Percentiles rank a stretch among this genome's conserved stretches.
Evolutionary conservation across 495 filamentous ascomycete genomes (phyloP).

Genomic region (Aspergillus biplanus): DNA sequence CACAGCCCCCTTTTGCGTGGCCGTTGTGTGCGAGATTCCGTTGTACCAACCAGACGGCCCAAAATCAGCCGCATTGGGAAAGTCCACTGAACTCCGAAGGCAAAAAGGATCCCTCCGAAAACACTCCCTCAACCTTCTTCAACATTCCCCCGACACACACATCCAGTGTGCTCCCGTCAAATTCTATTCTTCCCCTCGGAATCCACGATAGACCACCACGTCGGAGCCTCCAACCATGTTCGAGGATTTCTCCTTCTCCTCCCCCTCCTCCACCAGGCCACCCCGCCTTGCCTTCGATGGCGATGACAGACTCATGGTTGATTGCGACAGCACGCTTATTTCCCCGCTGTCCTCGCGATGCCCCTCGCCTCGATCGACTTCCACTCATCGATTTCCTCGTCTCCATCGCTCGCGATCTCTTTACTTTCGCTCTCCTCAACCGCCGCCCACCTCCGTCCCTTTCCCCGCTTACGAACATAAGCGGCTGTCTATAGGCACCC

Average conservation of each 20-base stretch:
- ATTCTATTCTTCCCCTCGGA: background rate
- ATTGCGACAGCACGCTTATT: constrained; percentile 44
- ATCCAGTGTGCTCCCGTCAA: background rate
- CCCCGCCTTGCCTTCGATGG: constrained; percentile 38
- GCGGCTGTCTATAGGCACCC: constrained; percentile 47
- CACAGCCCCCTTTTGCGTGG: background rate
- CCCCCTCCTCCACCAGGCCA: constrained; percentile 41
- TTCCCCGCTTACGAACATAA: constrained; percentile 44
- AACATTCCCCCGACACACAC: background rate
- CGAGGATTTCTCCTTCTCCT: constrained; percentile 52
- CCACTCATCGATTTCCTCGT: constrained; percentile 36
- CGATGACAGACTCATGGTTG: constrained; percentile 45
- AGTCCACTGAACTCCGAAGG: background rate
- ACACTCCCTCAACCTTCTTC: background rate
- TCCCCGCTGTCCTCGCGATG: constrained; percentile 53
- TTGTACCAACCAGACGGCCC: background rate
- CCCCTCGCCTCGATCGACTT: constrained; percentile 46
- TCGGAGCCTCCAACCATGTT: constrained; percentile 37
- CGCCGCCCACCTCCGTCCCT: constrained; percentile 49
- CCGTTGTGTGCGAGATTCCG: background rate
- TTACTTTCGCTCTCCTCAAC: constrained; percentile 41
- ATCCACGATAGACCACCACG: background rate
- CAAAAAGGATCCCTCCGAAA: background rate
- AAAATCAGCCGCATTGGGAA: background rate
- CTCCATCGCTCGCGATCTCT: constrained; percentile 40